A percentile compares a stretch with the other conserved stretches of the same genome.
These are phyloP conservation scores for Helicocarpus griseus DNA, from an alignment of 2,329 filamentous ascomycete genomes.

Conservation along the genomic window DNA sequence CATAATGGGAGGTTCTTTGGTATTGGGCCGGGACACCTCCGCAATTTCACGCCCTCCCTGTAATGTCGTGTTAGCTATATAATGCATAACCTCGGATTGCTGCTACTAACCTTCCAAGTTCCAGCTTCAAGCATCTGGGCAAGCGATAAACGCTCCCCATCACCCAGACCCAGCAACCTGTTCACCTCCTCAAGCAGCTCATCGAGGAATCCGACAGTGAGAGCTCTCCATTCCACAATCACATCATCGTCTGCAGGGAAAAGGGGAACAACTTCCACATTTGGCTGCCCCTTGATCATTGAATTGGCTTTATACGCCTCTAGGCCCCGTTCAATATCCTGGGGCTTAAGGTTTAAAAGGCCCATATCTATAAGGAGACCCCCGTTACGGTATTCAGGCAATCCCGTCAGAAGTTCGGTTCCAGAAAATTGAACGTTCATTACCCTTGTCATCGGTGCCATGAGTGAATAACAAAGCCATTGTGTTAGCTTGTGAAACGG, in stretches of 20 bases:
- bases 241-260: slow-evolving; percentile 67
- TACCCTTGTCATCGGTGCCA: slow-evolving; percentile 78
- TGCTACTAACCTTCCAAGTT: slow-evolving; percentile 77
- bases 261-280: slow-evolving; percentile 62
- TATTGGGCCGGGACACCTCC: slow-evolving; percentile 89
- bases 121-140: slow-evolving; percentile 91
- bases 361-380: slow-evolving; percentile 80
- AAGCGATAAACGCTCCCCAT: slow-evolving; percentile 61
- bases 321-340: slow-evolving; percentile 61
- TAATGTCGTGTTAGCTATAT: slow-evolving; percentile 23
- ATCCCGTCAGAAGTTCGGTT: slow-evolving; percentile 69
- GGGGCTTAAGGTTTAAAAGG: slow-evolving; percentile 63
- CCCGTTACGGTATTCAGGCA: slow-evolving; percentile 88
- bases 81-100: neutral
- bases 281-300: slow-evolving; percentile 60
- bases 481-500: slow-evolving; percentile 93
- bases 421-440: slow-evolving; percentile 74
- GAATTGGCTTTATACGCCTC: slow-evolving; percentile 61
- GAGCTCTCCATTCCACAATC: slow-evolving; percentile 68
- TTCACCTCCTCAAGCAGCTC: slow-evolving; percentile 62
- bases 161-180: slow-evolving; percentile 55
- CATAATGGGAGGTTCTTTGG: slow-evolving; percentile 90
- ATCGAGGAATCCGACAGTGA: slow-evolving; percentile 66
- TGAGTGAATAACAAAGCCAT: slow-evolving; percentile 89
- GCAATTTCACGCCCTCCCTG: slow-evolving; percentile 90